These are phyloP conservation scores for Streptanthus diversifolius DNA, from an alignment of 345 rosid species.

Conservation along the genomic window DNA sequence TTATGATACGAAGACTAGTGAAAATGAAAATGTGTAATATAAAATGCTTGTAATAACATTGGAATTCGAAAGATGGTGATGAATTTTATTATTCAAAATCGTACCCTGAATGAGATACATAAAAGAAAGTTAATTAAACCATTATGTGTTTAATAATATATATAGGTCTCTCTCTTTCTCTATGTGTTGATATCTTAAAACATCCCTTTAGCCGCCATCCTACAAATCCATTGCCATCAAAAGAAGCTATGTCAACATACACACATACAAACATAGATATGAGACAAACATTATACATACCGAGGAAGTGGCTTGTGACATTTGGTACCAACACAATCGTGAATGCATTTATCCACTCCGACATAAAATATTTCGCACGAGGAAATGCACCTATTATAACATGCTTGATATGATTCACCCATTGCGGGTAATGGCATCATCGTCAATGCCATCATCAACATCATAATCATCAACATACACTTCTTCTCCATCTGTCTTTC, in stretches of 20 bases:
- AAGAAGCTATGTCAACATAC: slow-evolving; percentile 1
- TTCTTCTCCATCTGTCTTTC: background rate
- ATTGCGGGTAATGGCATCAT: background rate
- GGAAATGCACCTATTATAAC: background rate
- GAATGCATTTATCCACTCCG: background rate
- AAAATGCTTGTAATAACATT: background rate
- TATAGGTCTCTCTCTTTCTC: background rate
- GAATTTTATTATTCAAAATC: background rate
- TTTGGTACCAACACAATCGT: background rate
- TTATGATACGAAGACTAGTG: no score
- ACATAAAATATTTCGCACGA: background rate
- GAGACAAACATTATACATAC: background rate
- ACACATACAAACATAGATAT: background rate
- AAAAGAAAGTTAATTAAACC: background rate
- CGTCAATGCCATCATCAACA: background rate
- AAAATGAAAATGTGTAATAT: no score
- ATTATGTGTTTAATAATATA: background rate
- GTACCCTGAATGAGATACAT: background rate
- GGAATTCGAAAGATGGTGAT: background rate
- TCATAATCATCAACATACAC: background rate
- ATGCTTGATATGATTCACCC: background rate
- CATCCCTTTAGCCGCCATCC: background rate
- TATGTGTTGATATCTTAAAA: background rate
- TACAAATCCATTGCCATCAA: background rate
- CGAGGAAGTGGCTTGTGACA: background rate